Evolutionary conservation across 306 rosid species (phyloP), one percentile per base, ranked within the genome.

Genomic region (Pueraria montana): DNA sequence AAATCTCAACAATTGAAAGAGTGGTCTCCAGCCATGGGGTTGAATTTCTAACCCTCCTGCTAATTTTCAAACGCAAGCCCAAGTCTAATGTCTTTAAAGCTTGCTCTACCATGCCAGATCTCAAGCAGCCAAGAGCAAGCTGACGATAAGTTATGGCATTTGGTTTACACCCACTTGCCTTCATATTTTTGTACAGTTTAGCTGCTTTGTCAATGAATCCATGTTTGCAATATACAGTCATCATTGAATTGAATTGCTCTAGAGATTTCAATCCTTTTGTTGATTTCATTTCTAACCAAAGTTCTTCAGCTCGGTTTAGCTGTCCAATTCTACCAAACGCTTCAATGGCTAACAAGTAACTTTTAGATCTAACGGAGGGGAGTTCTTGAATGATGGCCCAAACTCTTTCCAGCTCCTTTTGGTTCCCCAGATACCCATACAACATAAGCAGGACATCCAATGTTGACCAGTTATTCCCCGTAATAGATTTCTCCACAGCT

Each of bases 1-100:
- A 89, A 76, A 78, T 74, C 76, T 89, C 97, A 64, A 88, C 74
- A 84, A 94, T 92, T 56, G 88, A 91, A 79, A 86, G 89, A 48
- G 97, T 94, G 65, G 97, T 90, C 86, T 96, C 97, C 88, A 94
- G 83, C 97, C 98, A 96, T 20, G 99, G 97, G 23, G 89, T 88
- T 72, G 98, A 94, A 83, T 89, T 89, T 42, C 89, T 86, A 20
- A 96, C 88, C 76, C 65, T 84, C 76, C 85, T 90, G 89, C 76
- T 84, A 61, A 85, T 65, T 3, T 81, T 83, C 63, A 77, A 64
- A 71, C 87, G 84, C 88, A 79, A 84, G 42, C 97, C 93, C 80
- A 92, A 67, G 14, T 90, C 89, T 36, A 92, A 74, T 21, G 97
- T 94, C 85, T 85, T 96, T 74, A 92, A 76, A 73, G 89, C 97